Evolutionary conservation across 257 asterid genomes (phyloP).

Genomic region (Cordia subcordata): DNA sequence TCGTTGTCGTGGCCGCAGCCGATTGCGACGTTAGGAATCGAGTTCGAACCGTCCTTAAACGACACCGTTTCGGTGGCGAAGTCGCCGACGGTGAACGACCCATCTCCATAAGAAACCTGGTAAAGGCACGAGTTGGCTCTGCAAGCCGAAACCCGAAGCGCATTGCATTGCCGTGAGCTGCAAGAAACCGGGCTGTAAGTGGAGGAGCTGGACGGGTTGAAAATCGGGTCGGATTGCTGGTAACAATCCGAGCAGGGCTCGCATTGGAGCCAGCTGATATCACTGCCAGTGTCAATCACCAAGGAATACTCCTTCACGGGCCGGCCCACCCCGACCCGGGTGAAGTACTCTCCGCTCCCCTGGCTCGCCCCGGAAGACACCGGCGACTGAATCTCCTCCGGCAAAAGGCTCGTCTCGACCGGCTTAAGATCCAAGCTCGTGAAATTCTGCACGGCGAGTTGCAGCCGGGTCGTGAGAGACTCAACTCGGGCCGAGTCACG

Average conservation of each 20-base stretch:
- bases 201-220: conserved; percentile 43
- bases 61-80: conserved; percentile 65
- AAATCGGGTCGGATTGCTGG: conserved; percentile 58
- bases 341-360: conserved; percentile 81
- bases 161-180: conserved; percentile 35
- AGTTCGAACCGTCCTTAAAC: conserved; percentile 41
- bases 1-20: conserved; percentile 80
- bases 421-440: conserved; percentile 27
- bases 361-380: conserved; percentile 49
- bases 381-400: conserved; percentile 41
- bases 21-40: conserved; percentile 40
- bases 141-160: conserved; percentile 43
- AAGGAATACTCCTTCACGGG: conserved; percentile 43
- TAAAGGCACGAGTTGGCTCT: conserved; percentile 29
- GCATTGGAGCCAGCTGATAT: conserved; percentile 79
- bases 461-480: conserved; percentile 29
- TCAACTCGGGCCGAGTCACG: conserved; percentile 50
- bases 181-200: conserved; percentile 45
- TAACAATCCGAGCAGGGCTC: conserved; percentile 64
- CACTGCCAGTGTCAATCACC: conserved; percentile 69
- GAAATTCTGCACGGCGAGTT: conserved; percentile 10
- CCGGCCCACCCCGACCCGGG: conserved; percentile 62
- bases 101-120: conserved; percentile 67
- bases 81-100: conserved; percentile 55
- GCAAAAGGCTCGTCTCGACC: conserved; percentile 16